Evolutionary conservation across 1,139 yeast genomes (phyloP).

Genomic region (Diutina pseudorugosa): DNA sequence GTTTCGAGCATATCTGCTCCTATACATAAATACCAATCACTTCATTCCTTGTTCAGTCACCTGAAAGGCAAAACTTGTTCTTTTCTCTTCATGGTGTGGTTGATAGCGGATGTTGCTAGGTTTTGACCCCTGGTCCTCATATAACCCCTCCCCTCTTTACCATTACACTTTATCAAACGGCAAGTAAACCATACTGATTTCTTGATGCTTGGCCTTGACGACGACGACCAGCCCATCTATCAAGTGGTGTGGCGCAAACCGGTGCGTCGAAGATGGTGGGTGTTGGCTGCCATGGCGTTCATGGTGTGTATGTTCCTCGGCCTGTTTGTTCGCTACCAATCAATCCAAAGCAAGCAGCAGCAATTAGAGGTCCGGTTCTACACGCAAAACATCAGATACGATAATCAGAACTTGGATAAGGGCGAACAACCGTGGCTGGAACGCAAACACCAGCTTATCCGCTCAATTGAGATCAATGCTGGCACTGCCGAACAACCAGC

Average conservation of each 20-base stretch:
- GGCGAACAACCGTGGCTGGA: slow-evolving; percentile 35
- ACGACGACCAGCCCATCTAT: not conserved
- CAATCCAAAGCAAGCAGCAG: not conserved
- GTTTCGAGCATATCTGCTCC: no score
- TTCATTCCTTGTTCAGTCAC: no score
- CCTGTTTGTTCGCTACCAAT: not conserved
- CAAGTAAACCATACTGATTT: not conserved
- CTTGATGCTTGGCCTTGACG: not conserved
- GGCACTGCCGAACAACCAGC: slow-evolving; percentile 20
- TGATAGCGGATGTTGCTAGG: no score
- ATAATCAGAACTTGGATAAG: slow-evolving; percentile 18
- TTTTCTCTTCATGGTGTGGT: no score
- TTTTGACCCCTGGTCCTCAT: not conserved
- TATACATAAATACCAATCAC: no score
- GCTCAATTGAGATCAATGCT: slow-evolving; percentile 23
- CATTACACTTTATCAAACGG: not conserved
- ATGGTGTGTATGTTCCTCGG: not conserved
- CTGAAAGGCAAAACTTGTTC: no score
- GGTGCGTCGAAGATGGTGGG: not conserved
- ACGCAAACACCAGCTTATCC: slow-evolving; percentile 24
- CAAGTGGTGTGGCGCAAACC: not conserved
- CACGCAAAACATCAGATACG: slow-evolving; percentile 43
- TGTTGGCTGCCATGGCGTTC: not conserved
- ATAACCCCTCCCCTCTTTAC: not conserved
- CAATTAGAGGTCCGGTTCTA: slow-evolving; percentile 24